Evolutionary conservation across 768 basidiomycete species (phyloP), one percentile per base, ranked within the genome.

Genomic region (Lactarius deliciosus): DNA sequence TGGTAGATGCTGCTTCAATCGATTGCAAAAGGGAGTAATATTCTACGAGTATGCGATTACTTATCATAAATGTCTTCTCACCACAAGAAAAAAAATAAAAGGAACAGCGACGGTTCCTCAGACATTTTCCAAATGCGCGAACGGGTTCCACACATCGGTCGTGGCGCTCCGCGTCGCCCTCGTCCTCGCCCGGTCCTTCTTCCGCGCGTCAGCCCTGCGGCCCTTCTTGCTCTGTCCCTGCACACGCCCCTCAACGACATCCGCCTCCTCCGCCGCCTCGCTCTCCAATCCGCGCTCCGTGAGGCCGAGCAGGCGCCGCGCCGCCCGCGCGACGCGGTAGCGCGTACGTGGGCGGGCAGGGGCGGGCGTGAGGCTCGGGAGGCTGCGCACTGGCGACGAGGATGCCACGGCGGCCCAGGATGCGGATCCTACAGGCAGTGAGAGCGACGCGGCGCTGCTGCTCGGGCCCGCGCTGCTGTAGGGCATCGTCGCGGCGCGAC

Each of bases 1-100:
- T 92, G 91, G 90, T 63, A 34, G 25, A 18, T 22, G n/a, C 9
- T 13, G 6, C n/a, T 28, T n/a, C 20, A 53, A 7, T 22, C 13
- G 4, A 50, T 22, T 50, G 11, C 45, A 25, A 50, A 50, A 25
- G 22, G 11, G n/a, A 11, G n/a, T 41, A 22, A 50, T 50, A 13
- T 50, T 50, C 20, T 32, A 50, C 47, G 47, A 50, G 45, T 47
- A 50, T 34, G 30, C 9, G 22, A 36, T 57, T 10, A 30, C 20
- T 32, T 30, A 34, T 57, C 18, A 36, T 34, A 34, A 30, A 34
- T 57, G 55, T 18, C 47, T 50, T 22, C 47, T 53, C 22, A 20
- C 20, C 55, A 32, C 20, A 18, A 28, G 2, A 5, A 18, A 8
- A 28, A 54, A 43, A 28, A 7, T 7, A 16, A 10, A 16, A 47